Conservation (phyloP, 129 eudicot genomes). For the sunflower (Helianthus annuus) region HanXRQr2.0-SUNRISE NC_035442.2:133002737-133003236, state of each 20-base stretch:
- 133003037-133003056: slow-evolving; percentile 32
- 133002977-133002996: slow-evolving; percentile 60
- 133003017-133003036: slow-evolving; percentile 57
- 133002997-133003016: slow-evolving; percentile 68
- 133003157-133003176: neutral
- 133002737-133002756: slow-evolving; percentile 7
- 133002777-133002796: neutral
- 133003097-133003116: slow-evolving; percentile 13
- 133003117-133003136: slow-evolving; percentile 1
- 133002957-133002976: slow-evolving; percentile 70
- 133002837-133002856: slow-evolving; percentile 72
- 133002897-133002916: slow-evolving; percentile 72
- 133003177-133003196: neutral
- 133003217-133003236: neutral
- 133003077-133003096: neutral
- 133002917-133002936: slow-evolving; percentile 80
- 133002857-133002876: slow-evolving; percentile 96
- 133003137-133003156: neutral
- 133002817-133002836: slow-evolving; percentile 76
- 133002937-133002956: slow-evolving; percentile 81
- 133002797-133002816: slow-evolving; percentile 70
- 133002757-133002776: neutral
- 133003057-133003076: slow-evolving; percentile 2
- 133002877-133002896: slow-evolving; percentile 89
- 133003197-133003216: neutral